A percentile compares a stretch with the other conserved stretches of the same genome.
phyloP scores from a whole-genome alignment of 257 asterid species.

The Linderniella brevidens region DNA sequence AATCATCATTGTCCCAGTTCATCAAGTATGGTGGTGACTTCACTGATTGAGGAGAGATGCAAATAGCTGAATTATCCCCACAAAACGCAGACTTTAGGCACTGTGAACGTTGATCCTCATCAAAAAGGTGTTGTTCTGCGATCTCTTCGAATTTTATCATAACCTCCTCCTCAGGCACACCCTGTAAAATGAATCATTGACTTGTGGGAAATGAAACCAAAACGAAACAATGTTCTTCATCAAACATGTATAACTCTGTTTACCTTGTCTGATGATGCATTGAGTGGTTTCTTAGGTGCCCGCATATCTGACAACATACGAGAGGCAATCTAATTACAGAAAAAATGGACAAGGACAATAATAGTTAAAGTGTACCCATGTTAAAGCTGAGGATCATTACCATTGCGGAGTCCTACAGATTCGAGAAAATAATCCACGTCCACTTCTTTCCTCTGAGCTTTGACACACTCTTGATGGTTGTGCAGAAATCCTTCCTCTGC shows the following conservation, averaged over 20 bases:
- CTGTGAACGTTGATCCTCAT: background rate
- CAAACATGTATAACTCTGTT: too few relatives aligned
- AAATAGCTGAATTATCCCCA: background rate
- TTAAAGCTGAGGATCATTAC: slow-evolving; percentile 13
- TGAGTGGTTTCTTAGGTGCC: too few relatives aligned
- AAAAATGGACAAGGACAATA: background rate
- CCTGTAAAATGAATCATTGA: background rate
- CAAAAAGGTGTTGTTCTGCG: background rate
- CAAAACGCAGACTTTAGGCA: background rate
- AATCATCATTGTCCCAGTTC: background rate
- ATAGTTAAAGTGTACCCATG: background rate
- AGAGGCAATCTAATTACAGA: background rate
- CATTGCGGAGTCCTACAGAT: slow-evolving; percentile 48
- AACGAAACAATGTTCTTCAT: background rate
- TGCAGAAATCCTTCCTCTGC: slow-evolving; percentile 57
- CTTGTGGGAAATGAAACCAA: background rate
- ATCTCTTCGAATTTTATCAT: background rate
- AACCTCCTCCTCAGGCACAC: background rate
- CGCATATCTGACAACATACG: background rate
- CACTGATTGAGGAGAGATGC: background rate
- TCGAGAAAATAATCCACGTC: slow-evolving; percentile 43
- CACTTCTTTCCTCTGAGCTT: slow-evolving; percentile 31
- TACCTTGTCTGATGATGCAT: too few relatives aligned
- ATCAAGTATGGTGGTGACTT: background rate
- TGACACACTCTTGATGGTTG: slow-evolving; percentile 62